A percentile compares a stretch with the other conserved stretches of the same genome.
phyloP scores from a whole-genome alignment of 768 basidiomycete species.

The Suillus brevipes region DNA sequence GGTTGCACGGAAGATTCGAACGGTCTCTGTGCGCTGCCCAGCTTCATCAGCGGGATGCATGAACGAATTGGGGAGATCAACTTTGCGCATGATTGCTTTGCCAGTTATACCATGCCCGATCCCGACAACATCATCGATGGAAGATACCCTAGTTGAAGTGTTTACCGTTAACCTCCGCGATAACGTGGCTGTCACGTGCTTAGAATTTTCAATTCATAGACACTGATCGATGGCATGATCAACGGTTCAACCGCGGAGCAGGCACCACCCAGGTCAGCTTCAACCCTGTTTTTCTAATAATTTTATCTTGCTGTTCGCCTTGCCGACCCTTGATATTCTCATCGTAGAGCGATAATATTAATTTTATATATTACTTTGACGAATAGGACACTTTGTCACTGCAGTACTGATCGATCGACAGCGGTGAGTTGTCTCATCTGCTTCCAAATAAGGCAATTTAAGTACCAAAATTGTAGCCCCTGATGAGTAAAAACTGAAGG shows the following conservation, averaged over 20 bases:
- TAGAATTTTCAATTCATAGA: not conserved
- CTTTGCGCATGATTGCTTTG: constrained; percentile 44
- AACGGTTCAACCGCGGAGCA: not conserved
- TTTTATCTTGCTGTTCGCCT: not conserved
- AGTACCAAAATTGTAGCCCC: not conserved
- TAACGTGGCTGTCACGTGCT: not conserved
- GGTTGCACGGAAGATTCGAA: constrained; percentile 42
- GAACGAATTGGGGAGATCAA: constrained; percentile 41
- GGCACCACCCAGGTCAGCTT: not conserved
- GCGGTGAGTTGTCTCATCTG: not conserved
- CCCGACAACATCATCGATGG: constrained; percentile 44
- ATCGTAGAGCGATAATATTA: no score
- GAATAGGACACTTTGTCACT: not conserved
- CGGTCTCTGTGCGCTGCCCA: constrained; percentile 42
- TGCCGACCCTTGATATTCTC: not conserved
- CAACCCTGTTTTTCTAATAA: not conserved
- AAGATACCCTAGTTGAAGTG: constrained; percentile 19
- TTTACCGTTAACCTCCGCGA: no score
- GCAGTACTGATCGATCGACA: constrained; percentile 3
- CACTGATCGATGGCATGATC: not conserved
- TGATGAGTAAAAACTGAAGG: not conserved
- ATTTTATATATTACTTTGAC: not conserved
- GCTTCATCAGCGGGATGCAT: constrained; percentile 40
- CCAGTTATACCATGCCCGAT: constrained; percentile 44
- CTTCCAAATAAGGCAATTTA: not conserved